phyloP scores from a whole-genome alignment of 371 early-diverging fungal genomes.

The Syncephalastrum monosporum region DNA sequence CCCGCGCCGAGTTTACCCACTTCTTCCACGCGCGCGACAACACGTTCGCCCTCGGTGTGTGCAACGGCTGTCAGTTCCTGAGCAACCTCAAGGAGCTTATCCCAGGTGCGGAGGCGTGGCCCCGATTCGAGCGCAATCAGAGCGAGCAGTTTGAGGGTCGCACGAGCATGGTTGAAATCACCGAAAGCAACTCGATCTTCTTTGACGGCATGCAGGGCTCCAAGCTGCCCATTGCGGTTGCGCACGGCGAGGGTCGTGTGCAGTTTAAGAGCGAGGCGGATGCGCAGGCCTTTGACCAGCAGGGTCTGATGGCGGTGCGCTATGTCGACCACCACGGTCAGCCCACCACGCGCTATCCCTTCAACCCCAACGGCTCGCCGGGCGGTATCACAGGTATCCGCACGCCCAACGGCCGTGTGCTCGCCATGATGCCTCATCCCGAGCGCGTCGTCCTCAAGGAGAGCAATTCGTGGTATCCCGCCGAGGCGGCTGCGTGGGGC shows the following conservation, averaged over 20 bases:
- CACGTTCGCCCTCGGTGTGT: conserved; percentile 94
- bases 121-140: conserved; percentile 84
- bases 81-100: conserved; percentile 80
- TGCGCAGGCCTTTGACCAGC: conserved; percentile 40
- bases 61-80: conserved; percentile 98
- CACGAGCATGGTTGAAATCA: conserved; percentile 74
- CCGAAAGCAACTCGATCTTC: conserved; percentile 61
- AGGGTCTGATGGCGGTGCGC: conserved; percentile 57
- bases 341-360: conserved; percentile 80
- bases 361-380: conserved; percentile 95
- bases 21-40: conserved; percentile 82
- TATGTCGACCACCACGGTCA: conserved; percentile 87
- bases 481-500: conserved; percentile 58
- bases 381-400: conserved; percentile 82
- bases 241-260: conserved; percentile 96
- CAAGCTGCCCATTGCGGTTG: conserved; percentile 88
- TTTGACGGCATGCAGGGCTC: conserved; percentile 91
- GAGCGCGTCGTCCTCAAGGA: conserved; percentile 86
- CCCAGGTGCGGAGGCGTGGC: conserved; percentile 85
- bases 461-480: conserved; percentile 87
- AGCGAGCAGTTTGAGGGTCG: conserved; percentile 95
- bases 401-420: conserved; percentile 83
- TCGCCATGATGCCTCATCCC: conserved; percentile 98
- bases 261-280: conserved; percentile 59
- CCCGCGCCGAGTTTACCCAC: conserved; percentile 70